phyloP scores from a whole-genome alignment of 2,329 filamentous ascomycete species.

The Pseudopithomyces chartarum region DNA sequence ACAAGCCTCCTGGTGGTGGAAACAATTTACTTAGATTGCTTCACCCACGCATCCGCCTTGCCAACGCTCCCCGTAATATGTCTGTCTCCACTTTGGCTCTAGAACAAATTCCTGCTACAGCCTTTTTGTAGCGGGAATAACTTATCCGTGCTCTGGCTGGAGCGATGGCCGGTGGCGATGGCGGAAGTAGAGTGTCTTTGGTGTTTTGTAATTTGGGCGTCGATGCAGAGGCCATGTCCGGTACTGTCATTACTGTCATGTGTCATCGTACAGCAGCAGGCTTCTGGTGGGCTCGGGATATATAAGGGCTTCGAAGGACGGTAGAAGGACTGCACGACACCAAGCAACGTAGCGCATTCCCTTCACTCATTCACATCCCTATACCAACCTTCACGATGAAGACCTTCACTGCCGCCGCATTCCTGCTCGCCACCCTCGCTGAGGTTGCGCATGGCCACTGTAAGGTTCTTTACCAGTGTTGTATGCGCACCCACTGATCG shows the following conservation, averaged over 20 bases:
- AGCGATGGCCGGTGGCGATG: constrained; percentile 23
- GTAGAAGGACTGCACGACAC: constrained; percentile 8
- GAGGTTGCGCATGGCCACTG: constrained; percentile 45
- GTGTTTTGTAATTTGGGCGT: constrained; percentile 32
- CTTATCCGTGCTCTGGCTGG: constrained; percentile 23
- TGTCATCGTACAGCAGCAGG: constrained; percentile 28
- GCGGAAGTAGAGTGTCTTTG: constrained; percentile 19
- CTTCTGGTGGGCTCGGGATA: constrained; percentile 16
- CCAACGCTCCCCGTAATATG: constrained; percentile 8
- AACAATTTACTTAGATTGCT: constrained; percentile 31
- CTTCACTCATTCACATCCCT: background rate
- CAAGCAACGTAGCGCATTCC: constrained; percentile 5
- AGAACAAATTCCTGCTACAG: constrained; percentile 21
- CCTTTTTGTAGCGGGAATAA: constrained; percentile 25
- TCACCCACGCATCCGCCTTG: constrained; percentile 18
- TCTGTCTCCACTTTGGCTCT: constrained; percentile 26
- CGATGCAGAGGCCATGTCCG: constrained; percentile 24
- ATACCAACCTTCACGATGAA: constrained; percentile 31
- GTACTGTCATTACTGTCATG: constrained; percentile 9
- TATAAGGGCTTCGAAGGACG: constrained; percentile 24
- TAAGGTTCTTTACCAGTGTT: constrained; percentile 18
- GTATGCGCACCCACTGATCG: constrained; percentile 8
- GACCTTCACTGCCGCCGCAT: constrained; percentile 36
- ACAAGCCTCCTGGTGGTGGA: background rate
- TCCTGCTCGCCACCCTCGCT: constrained; percentile 39